phyloP scores from a whole-genome alignment of 2,329 filamentous ascomycete genomes.

The Penicillium sumatraense region DNA sequence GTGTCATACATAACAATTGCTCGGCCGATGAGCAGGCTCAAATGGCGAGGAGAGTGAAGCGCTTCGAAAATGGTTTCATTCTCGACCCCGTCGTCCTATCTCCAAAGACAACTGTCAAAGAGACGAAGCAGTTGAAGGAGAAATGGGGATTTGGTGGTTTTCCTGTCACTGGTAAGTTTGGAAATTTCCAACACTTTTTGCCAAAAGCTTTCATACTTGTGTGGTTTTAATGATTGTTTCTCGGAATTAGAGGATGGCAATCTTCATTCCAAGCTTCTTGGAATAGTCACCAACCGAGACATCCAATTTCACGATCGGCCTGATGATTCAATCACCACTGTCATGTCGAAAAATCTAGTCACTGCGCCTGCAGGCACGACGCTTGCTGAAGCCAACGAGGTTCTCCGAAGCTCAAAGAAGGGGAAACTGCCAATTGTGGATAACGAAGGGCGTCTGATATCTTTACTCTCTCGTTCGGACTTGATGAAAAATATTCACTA shows the following conservation, averaged over 20 bases:
- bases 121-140: slow-evolving; percentile 91
- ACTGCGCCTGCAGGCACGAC: slow-evolving; percentile 84
- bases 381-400: slow-evolving; percentile 86
- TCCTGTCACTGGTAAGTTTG: slow-evolving; percentile 89
- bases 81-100: slow-evolving; percentile 91
- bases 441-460: slow-evolving; percentile 79
- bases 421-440: slow-evolving; percentile 96
- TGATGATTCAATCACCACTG: slow-evolving; percentile 74
- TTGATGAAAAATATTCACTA: slow-evolving; percentile 99
- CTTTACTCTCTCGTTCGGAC: slow-evolving; percentile 91
- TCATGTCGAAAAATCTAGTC: slow-evolving; percentile 95
- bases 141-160: slow-evolving; percentile 99
- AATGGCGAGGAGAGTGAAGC: slow-evolving; percentile 99
- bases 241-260: slow-evolving; percentile 76
- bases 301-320: slow-evolving; percentile 90
- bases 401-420: slow-evolving; percentile 95
- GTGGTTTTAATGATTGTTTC: slow-evolving; percentile 46
- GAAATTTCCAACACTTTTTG: not conserved
- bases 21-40: slow-evolving; percentile 93
- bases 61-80: slow-evolving; percentile 99
- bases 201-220: slow-evolving; percentile 14
- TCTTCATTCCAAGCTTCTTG: slow-evolving; percentile 92
- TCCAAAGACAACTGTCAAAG: slow-evolving; percentile 82
- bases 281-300: slow-evolving; percentile 97
- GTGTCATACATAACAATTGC: slow-evolving; percentile 99